Base-by-base conservation (phyloP, 2,329 filamentous ascomycete species). In the Rhinocladiella similis region DNA sequence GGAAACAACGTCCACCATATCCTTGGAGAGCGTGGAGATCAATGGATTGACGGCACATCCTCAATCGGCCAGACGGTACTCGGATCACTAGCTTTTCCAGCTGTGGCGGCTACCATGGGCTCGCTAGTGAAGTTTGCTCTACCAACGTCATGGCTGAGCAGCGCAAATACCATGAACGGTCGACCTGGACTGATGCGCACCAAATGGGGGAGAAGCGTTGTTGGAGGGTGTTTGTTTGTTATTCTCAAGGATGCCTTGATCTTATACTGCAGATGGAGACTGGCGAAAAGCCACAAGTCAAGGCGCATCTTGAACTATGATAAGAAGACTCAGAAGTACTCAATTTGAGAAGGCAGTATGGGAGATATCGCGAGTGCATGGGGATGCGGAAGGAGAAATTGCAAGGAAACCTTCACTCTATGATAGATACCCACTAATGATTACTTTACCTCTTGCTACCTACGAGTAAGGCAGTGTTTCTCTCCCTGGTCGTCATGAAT, bases 161-260 rank as follows among this genome's bases (percentile, higher is more conserved):
- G 77, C 16, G 62, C 69, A 1, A 61, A 66, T 29, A 60, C 70
- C 51, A 70, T 73, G 47, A 67, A 69, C 27, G 69, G 77, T 35
- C 77, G 81, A 2, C 83, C 83, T 0, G 87, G 89, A 0, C 77
- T 97, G 22, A 72, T 99, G 29, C 89, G 94, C 68, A 84, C 89
- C 64, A 85, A 87, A 56, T 97, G 94, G 91, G 94, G 91, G 1
- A 81, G 94, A 54, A 97, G 90, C 67, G 78, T 99, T 2, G 81
- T 94, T 1, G 94, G 94, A 1, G 94, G 94, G 0, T 94, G 90
- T 69, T 74, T 96, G 18, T 96, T 93, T 66, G 86, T 97, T 14
- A 86, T 96, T 9, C 72, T 96, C 50, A 94, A 93, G 71, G 85
- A 87, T 69, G 81, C 81, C 5, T 65, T 87, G 33, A 73, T 84